A percentile compares a stretch with the other conserved stretches of the same genome.
These are phyloP conservation scores for Rhododendron williamsianum DNA, from an alignment of 148 eudicot genomes.

Conservation along the genomic window DNA sequence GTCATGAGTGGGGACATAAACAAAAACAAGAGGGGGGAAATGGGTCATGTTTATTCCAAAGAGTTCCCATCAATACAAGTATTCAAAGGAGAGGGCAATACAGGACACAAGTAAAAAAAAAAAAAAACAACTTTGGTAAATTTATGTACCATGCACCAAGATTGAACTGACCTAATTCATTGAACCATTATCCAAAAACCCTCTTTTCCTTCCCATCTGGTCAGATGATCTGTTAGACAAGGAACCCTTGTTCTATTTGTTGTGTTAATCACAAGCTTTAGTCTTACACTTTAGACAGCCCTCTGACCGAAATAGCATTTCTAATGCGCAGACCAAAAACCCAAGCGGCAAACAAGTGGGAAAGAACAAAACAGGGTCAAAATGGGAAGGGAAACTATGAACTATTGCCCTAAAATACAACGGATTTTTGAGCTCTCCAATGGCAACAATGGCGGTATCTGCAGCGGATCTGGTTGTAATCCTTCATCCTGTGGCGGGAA, in stretches of 20 bases:
- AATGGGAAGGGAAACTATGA: too few relatives aligned
- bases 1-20: neutral
- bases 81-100: slow-evolving; percentile 13
- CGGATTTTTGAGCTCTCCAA: too few relatives aligned
- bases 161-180: slow-evolving; percentile 9
- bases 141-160: slow-evolving; percentile 1
- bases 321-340: too few relatives aligned
- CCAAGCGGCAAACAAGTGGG: too few relatives aligned
- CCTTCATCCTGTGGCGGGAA: too few relatives aligned
- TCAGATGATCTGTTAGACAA: slow-evolving; percentile 28
- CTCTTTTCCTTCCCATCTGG: slow-evolving; percentile 9
- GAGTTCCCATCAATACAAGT: slow-evolving; percentile 20
- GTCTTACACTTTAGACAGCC: neutral
- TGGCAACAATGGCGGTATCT: too few relatives aligned
- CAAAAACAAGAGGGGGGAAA: slow-evolving; percentile 7
- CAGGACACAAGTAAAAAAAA: neutral
- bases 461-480: too few relatives aligned
- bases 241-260: slow-evolving; percentile 24
- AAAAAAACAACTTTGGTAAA: neutral
- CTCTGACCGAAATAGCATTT: too few relatives aligned
- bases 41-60: slow-evolving; percentile 16
- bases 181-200: slow-evolving; percentile 8
- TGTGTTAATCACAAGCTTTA: slow-evolving; percentile 24
- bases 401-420: too few relatives aligned
- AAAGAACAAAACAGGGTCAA: too few relatives aligned